Evolutionary conservation across 768 basidiomycete species (phyloP).

Genomic region (Xanthoconium purpureum): DNA sequence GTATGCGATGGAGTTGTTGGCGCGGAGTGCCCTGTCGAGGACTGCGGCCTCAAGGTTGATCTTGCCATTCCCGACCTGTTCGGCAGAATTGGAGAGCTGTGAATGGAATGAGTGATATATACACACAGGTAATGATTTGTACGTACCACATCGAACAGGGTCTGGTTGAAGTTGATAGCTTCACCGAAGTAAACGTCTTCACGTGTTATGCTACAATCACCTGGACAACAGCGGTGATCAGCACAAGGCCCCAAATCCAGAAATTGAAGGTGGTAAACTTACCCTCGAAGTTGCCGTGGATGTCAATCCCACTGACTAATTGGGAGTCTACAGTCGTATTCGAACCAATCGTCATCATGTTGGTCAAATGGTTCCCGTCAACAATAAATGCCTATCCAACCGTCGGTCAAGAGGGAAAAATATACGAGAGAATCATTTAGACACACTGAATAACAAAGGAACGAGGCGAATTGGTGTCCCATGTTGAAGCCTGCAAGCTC

Average conservation of each 20-base stretch:
- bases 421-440: neutral
- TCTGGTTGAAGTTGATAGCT: neutral
- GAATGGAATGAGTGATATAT: neutral
- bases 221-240: neutral
- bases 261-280: neutral
- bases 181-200: neutral
- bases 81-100: constrained; percentile 14
- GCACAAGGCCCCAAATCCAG: neutral
- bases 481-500: constrained; percentile 20
- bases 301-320: constrained; percentile 14
- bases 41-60: constrained; percentile 19
- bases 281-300: constrained; percentile 25
- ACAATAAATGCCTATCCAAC: constrained; percentile 18
- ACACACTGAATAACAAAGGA: constrained; percentile 19
- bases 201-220: neutral
- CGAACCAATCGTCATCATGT: constrained; percentile 24
- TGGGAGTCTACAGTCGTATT: constrained; percentile 11
- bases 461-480: constrained; percentile 9
- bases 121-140: too few species aligned
- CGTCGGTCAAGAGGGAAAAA: too few species aligned
- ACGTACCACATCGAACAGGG: neutral
- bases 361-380: constrained; percentile 25
- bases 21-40: constrained; percentile 14
- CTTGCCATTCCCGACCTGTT: constrained; percentile 12
- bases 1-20: constrained; percentile 22